Conservation (phyloP, 129 eudicot species). For the Saussurea involucrata region DNA sequence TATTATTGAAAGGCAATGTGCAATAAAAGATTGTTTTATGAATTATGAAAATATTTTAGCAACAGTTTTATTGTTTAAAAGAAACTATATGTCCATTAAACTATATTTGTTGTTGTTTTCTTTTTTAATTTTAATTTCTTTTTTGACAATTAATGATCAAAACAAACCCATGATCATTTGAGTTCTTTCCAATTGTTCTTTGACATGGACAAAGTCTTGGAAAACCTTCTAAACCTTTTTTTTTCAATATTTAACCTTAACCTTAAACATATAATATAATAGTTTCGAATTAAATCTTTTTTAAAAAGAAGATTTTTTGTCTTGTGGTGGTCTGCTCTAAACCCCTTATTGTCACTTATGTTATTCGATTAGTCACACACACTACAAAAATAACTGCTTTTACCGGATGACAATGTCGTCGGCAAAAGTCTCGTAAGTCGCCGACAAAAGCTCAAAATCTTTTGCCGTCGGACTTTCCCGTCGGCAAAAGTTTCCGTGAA, state of each 20-base stretch:
- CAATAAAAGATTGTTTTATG: slow-evolving; percentile 3
- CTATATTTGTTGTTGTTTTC: too few relatives aligned
- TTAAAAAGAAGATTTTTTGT: background rate
- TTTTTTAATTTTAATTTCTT: too few relatives aligned
- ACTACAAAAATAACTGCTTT: too few relatives aligned
- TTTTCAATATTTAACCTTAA: background rate
- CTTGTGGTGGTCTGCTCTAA: too few relatives aligned
- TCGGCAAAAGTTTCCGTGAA: too few relatives aligned
- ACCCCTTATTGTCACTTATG: too few relatives aligned
- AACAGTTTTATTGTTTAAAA: background rate
- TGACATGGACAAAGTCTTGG: background rate
- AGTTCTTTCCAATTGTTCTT: background rate
- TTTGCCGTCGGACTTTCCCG: too few relatives aligned
- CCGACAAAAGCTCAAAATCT: too few relatives aligned
- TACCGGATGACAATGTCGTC: too few relatives aligned
- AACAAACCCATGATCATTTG: background rate
- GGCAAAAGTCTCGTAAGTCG: too few relatives aligned
- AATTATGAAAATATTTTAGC: background rate
- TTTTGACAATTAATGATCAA: too few relatives aligned
- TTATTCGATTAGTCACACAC: too few relatives aligned
- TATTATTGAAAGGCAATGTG: background rate
- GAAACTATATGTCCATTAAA: background rate
- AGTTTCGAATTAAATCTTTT: background rate
- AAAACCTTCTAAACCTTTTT: background rate
- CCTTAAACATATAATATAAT: background rate